Base-by-base conservation (phyloP, 345 rosid genomes). In the Anacardium occidentale region DNA sequence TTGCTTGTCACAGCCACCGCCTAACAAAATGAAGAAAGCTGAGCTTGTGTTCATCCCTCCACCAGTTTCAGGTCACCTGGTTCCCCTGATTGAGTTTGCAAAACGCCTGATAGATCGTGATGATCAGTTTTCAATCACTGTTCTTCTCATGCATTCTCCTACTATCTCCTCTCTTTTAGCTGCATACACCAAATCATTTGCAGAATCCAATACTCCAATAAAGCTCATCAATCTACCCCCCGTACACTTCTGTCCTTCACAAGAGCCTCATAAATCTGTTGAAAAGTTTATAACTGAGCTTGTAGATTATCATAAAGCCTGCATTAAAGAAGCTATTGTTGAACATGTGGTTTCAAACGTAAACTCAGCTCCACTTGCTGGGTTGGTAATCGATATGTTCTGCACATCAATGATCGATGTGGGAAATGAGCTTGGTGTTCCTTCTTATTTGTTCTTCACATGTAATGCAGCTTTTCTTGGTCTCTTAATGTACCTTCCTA, bases 341-440 rank as follows among this genome's bases (percentile, higher is more conserved):
- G 5, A 37, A 7, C 7, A 37, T 37, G 42, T 6, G 1, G 8
- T 37, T 6, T 20, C 13, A 9, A 20, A 22, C 3, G 8, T 3
- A 6, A 20, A n/a, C 26, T 25, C 56, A 32, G 50, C 62, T 57
- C 67, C 57, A 3, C 37, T 80, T 2, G 80, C 75, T 0, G 83
- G 83, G 20, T 50, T 84, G 44, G 65, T 82, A 12, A 3, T 79
- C 13, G 88, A 78, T 75, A 14, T 85, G 75, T 80, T 85, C 40
- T 82, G 81, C 68, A 26, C 73, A 1, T 2, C 81, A 5, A 62
- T 78, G 71, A 60, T 82, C 12, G 86, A 85, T 56, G 66, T 82
- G 5, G 88, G 78, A 0, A 68, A 54, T 26, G 81, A 79, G 50
- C 7, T 81, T 15, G 74, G 74, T 3, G 52, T 79, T 34, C 84